phyloP scores from a whole-genome alignment of 768 basidiomycete species.

The Boletus rubescentipes region DNA sequence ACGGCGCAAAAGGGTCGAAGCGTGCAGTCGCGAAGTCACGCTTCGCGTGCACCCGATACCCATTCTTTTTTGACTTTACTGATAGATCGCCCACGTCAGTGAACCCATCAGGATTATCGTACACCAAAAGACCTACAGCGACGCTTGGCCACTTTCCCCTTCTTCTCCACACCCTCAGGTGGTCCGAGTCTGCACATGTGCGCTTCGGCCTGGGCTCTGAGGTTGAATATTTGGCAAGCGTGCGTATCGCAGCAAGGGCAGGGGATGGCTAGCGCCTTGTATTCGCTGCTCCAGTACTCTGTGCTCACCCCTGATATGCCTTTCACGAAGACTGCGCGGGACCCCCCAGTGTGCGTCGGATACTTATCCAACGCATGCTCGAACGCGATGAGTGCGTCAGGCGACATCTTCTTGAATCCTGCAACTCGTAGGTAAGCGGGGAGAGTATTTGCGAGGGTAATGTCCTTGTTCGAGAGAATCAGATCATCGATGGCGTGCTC shows the following conservation, averaged over 20 bases:
- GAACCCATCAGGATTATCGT: background rate
- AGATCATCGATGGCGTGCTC: constrained; percentile 10
- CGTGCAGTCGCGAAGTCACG: background rate
- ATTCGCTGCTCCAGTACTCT: constrained; percentile 10
- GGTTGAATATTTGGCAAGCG: background rate
- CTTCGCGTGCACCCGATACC: background rate
- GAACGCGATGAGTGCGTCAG: constrained; percentile 13
- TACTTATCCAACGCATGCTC: constrained; percentile 20
- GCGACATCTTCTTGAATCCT: constrained; percentile 7
- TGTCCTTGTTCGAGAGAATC: constrained; percentile 3
- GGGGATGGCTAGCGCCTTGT: no score
- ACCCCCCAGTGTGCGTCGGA: background rate
- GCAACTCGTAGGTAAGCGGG: constrained; percentile 9
- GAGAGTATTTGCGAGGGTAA: constrained; percentile 10
- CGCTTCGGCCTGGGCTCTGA: background rate
- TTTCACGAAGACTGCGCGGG: constrained; percentile 1
- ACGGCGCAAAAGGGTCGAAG: constrained; percentile 11
- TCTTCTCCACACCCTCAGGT: background rate
- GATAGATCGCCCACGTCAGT: background rate
- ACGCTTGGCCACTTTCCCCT: background rate
- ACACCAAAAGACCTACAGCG: constrained; percentile 5
- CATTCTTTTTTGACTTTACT: constrained; percentile 10
- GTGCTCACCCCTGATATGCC: background rate
- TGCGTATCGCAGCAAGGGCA: constrained; percentile 1
- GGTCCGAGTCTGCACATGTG: background rate